Evolutionary conservation across 768 basidiomycete species (phyloP).

Genomic region (Lanmaoa pseudosensibilis): DNA sequence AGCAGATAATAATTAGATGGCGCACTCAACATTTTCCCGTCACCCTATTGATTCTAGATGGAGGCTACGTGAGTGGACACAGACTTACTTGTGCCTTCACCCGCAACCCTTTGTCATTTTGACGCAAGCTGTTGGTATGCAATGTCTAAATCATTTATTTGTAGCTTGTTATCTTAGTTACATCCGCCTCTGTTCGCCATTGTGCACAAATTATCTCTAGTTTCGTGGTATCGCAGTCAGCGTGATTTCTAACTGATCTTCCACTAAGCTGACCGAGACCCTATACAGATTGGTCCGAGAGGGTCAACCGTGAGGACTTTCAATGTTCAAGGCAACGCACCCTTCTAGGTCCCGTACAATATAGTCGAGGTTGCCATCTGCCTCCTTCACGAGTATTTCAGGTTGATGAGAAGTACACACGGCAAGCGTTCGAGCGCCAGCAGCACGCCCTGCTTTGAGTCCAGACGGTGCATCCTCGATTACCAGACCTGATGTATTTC

Average conservation of each 20-base stretch:
- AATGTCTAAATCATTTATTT: neutral
- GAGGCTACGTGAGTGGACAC: neutral
- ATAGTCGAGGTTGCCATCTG: conserved; percentile 48
- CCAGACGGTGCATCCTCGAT: conserved; percentile 91
- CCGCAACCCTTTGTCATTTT: neutral
- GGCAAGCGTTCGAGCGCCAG: conserved; percentile 74
- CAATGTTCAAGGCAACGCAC: conserved; percentile 40
- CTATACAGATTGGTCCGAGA: conserved; percentile 5
- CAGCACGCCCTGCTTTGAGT: conserved; percentile 68
- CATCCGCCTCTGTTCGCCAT: neutral
- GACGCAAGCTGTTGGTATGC: neutral
- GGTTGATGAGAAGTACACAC: conserved; percentile 79
- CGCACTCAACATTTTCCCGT: neutral
- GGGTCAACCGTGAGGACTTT: neutral
- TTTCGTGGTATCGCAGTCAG: conserved; percentile 14
- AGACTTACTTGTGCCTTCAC: neutral
- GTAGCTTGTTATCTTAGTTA: neutral
- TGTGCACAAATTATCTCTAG: neutral
- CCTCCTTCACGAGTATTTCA: conserved; percentile 47
- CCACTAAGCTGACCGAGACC: conserved; percentile 20
- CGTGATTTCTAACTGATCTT: conserved; percentile 24
- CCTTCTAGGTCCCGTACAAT: conserved; percentile 67
- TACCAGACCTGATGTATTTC: conserved; percentile 61
- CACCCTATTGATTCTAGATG: neutral
- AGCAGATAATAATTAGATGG: conserved; percentile 32